These are phyloP conservation scores for Colletotrichum graminicola DNA, from an alignment of 2,329 filamentous ascomycete species.

Conservation along the genomic window DNA sequence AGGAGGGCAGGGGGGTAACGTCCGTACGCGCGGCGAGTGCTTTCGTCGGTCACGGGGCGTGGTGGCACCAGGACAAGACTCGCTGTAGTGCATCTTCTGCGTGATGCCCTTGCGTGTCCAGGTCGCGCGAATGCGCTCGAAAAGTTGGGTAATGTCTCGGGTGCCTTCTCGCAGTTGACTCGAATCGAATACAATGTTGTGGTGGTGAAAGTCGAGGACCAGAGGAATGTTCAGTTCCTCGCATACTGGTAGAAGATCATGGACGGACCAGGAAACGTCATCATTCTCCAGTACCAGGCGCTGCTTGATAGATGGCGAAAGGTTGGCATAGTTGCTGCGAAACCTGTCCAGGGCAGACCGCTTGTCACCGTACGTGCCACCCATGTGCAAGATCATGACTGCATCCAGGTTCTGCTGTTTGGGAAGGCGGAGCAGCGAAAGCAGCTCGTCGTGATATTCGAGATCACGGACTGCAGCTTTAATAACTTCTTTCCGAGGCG, in stretches of 20 bases:
- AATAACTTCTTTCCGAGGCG: slow-evolving; percentile 82
- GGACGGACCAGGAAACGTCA: slow-evolving; percentile 92
- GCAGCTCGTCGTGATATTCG: slow-evolving; percentile 88
- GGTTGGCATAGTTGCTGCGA: slow-evolving; percentile 75
- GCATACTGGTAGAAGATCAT: slow-evolving; percentile 89
- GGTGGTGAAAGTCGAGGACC: slow-evolving; percentile 93
- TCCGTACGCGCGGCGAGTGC: slow-evolving; percentile 83
- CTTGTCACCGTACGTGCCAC: slow-evolving; percentile 91
- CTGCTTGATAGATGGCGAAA: slow-evolving; percentile 79
- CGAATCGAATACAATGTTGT: slow-evolving; percentile 91
- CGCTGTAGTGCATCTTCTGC: slow-evolving; percentile 98
- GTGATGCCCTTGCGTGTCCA: slow-evolving; percentile 88
- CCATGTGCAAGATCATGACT: slow-evolving; percentile 95
- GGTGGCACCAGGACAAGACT: slow-evolving; percentile 80
- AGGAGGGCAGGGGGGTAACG: slow-evolving; percentile 82
- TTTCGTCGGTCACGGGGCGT: slow-evolving; percentile 85
- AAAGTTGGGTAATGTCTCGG: slow-evolving; percentile 80
- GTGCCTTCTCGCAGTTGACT: slow-evolving; percentile 84
- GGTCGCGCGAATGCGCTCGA: slow-evolving; percentile 81
- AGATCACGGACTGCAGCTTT: slow-evolving; percentile 83
- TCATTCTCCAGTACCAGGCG: slow-evolving; percentile 94
- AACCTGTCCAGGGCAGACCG: slow-evolving; percentile 82
- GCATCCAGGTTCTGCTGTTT: slow-evolving; percentile 85
- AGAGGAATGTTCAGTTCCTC: slow-evolving; percentile 95
- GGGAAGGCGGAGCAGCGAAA: slow-evolving; percentile 81